phyloP scores from a whole-genome alignment of 306 rosid species.

The Cyamopsis tetragonoloba region DNA sequence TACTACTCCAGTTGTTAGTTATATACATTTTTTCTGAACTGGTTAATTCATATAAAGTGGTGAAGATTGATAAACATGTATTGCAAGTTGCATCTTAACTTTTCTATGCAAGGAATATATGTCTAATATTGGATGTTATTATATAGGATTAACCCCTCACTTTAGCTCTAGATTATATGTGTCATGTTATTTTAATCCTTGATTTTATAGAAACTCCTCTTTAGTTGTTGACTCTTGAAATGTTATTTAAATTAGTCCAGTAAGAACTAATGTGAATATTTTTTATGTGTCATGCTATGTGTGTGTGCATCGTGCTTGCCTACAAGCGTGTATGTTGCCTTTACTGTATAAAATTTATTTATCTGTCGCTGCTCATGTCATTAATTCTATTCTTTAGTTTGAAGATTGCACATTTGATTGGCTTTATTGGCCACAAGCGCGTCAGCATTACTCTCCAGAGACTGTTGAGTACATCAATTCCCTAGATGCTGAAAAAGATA shows the following conservation, averaged over 20 bases:
- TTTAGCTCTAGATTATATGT: too few species aligned
- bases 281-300: too few species aligned
- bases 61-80: neutral
- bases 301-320: too few species aligned
- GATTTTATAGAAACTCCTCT: too few species aligned
- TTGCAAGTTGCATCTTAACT: neutral
- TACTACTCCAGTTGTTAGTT: neutral
- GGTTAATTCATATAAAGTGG: neutral
- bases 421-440: slow-evolving; percentile 88
- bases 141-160: too few species aligned
- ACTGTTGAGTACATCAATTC: slow-evolving; percentile 58
- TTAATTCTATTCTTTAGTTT: slow-evolving; percentile 48
- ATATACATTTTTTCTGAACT: neutral
- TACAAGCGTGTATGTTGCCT: too few species aligned
- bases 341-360: too few species aligned
- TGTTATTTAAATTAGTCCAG: too few species aligned
- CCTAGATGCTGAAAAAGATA: slow-evolving; percentile 64
- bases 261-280: too few species aligned
- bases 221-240: too few species aligned
- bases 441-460: slow-evolving; percentile 51
- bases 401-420: slow-evolving; percentile 89
- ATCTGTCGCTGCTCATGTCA: too few species aligned
- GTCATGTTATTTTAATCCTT: too few species aligned
- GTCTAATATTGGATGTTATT: neutral
- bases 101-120: neutral